phyloP scores from a whole-genome alignment of 208 protist genomes.

The Trypanosoma avium region DNA sequence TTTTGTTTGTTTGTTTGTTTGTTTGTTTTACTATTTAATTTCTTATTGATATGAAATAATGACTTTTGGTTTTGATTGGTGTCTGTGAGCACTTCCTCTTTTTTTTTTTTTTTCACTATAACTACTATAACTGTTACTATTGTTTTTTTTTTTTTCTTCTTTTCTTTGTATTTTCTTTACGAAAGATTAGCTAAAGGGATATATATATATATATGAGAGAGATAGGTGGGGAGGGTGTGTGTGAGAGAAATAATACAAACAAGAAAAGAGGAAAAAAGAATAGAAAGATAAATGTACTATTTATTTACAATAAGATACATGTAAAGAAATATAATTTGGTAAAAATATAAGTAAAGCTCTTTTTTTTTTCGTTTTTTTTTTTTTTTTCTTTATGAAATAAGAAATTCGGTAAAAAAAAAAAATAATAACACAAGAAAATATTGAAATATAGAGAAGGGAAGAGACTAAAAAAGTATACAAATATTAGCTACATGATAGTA shows the following conservation, averaged over 20 bases:
- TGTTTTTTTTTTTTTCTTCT: not conserved
- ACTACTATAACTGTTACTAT: not conserved
- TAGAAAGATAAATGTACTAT: no score
- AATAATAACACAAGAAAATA: not conserved
- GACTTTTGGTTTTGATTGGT: no score
- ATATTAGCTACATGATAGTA: no score
- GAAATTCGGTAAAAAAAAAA: not conserved
- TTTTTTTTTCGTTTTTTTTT: not conserved
- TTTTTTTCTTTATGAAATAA: not conserved
- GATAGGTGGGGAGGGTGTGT: not conserved
- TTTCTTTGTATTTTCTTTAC: not conserved
- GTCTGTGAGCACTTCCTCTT: no score
- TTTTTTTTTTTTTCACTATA: no score
- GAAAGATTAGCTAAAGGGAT: not conserved
- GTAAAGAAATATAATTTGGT: no score
- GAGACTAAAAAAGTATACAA: not conserved
- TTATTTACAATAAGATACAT: no score
- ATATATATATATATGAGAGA: constrained; percentile 2
- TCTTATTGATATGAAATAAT: no score
- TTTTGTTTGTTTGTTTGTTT: not conserved
- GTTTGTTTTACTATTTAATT: not conserved
- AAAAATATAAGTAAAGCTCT: constrained; percentile 1
- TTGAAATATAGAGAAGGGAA: not conserved
- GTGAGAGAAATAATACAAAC: not conserved
- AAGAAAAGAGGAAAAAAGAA: no score